Evolutionary conservation across 2,329 filamentous ascomycete genomes (phyloP).

Genomic region (Alternaria conjuncta): DNA sequence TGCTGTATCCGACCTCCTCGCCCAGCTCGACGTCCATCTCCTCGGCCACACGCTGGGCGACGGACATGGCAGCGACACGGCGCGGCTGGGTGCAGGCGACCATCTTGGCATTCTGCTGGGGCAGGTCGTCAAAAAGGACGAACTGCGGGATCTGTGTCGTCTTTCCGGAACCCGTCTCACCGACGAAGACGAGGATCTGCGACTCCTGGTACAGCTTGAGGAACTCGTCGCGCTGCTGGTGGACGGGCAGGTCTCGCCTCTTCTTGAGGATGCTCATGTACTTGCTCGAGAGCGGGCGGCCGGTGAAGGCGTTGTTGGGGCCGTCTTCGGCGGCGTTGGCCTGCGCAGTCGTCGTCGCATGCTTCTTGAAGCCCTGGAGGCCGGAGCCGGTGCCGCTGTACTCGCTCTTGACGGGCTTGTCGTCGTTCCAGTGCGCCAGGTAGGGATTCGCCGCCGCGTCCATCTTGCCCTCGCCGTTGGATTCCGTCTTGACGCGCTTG

Average conservation of each 20-base stretch:
- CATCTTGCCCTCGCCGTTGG: constrained; percentile 43
- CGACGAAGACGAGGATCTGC: constrained; percentile 97
- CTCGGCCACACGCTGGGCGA: constrained; percentile 94
- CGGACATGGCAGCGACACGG: constrained; percentile 96
- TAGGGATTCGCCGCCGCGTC: constrained; percentile 78
- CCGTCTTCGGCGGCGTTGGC: constrained; percentile 78
- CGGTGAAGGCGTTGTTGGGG: constrained; percentile 85
- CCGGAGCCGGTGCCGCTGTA: constrained; percentile 40
- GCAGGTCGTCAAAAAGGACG: constrained; percentile 94
- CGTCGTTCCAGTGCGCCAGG: constrained; percentile 84
- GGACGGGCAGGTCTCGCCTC: constrained; percentile 85
- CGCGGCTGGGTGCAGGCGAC: constrained; percentile 97
- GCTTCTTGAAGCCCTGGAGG: constrained; percentile 73
- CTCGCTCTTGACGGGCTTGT: constrained; percentile 47
- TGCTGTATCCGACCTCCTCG: constrained; percentile 94
- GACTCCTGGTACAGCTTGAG: constrained; percentile 89
- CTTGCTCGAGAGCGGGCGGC: constrained; percentile 74
- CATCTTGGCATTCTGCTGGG: constrained; percentile 83
- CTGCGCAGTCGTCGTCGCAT: constrained; percentile 78
- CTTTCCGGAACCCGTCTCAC: constrained; percentile 99
- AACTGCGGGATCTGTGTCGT: constrained; percentile 99
- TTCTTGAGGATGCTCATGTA: constrained; percentile 91
- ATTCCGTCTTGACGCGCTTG: constrained; percentile 57
- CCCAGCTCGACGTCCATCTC: constrained; percentile 92
- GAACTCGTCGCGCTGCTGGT: constrained; percentile 93